Evolutionary conservation across 768 basidiomycete genomes (phyloP).

Genomic region (Lactarius indigo): DNA sequence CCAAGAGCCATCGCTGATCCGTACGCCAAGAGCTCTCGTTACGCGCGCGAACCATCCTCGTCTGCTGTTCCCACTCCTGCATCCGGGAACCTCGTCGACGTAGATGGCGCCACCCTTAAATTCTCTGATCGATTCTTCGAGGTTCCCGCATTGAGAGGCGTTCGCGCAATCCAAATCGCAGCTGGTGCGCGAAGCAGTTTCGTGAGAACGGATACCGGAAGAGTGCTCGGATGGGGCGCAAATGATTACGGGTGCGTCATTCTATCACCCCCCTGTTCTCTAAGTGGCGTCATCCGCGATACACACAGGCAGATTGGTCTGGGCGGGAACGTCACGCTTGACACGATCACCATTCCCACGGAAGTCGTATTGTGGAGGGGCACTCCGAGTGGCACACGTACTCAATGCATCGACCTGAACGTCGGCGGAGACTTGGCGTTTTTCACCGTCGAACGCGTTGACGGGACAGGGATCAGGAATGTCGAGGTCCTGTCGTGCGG

Average conservation of each 20-base stretch:
- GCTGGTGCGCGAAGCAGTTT: constrained; percentile 74
- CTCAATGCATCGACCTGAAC: constrained; percentile 60
- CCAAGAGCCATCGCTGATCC: constrained; percentile 56
- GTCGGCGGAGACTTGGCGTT: constrained; percentile 77
- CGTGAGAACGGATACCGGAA: constrained; percentile 60
- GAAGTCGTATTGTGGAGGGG: constrained; percentile 74
- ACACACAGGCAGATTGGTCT: constrained; percentile 71
- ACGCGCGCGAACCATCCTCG: constrained; percentile 34
- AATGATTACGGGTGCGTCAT: constrained; percentile 73
- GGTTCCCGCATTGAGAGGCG: constrained; percentile 64
- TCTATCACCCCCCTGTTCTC: background rate
- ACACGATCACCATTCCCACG: constrained; percentile 75
- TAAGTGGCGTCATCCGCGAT: background rate
- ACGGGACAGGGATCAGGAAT: constrained; percentile 34
- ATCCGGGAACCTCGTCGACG: constrained; percentile 12
- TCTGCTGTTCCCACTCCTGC: constrained; percentile 31
- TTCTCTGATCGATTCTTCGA: constrained; percentile 74
- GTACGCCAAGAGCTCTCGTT: constrained; percentile 44
- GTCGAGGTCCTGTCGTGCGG: constrained; percentile 72
- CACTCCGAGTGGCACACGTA: constrained; percentile 45
- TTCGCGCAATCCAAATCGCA: constrained; percentile 64
- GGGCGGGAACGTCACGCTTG: constrained; percentile 56
- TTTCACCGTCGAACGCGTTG: constrained; percentile 64
- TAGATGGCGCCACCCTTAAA: constrained; percentile 45
- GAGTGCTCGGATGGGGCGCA: constrained; percentile 85